Evolutionary conservation across 176 grass and related monocot genomes (phyloP), one percentile per base, ranked within the genome.

Genomic region (Musa schizocarpa): DNA sequence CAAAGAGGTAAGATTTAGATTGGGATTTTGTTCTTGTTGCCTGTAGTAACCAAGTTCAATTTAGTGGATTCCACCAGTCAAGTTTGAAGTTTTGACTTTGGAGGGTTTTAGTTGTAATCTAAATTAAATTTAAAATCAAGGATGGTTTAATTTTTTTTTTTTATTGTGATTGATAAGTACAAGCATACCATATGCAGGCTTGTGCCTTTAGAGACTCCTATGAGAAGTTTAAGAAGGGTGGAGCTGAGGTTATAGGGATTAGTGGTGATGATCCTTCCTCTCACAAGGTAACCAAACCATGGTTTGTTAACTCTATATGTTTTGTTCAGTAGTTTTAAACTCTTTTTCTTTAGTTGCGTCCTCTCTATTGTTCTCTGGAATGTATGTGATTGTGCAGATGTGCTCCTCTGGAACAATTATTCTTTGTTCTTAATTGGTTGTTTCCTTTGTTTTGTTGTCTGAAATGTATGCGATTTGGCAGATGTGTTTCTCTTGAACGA

Each of bases 171-270:
- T 77, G 48, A 23, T 13, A 48, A 9, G 5, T 2, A 19, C 8
- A 22, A 21, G 9, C 17, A n/a, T 13, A 11, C 4, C 7, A 21
- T 22, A 22, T 50, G 68, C 80, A 96, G 90, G 95, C 95, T 9
- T 98, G 90, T 74, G 86, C 95, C 49, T 98, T 98, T 72, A 65
- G 95, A 17, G 95, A 98, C 76, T 93, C 95, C n/a, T 98, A 98
- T 72, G 95, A 98, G 88, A 98, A 93, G 85, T 98, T 87, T 81
- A 98, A 91, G 88, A 98, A 98, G 79, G 95, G 90, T 0, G 90
- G 95, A 19, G 95, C 90, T 43, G 90, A 93, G 90, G 95, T 98
- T 64, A 76, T 98, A 8, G 95, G 95, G 56, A 91, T 91, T 76
- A 98, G 95, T 74, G 90, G 85, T 1, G 95, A 98, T 81, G 95